phyloP scores from a whole-genome alignment of 768 basidiomycete species.

The Boletus rubroflammeus region DNA sequence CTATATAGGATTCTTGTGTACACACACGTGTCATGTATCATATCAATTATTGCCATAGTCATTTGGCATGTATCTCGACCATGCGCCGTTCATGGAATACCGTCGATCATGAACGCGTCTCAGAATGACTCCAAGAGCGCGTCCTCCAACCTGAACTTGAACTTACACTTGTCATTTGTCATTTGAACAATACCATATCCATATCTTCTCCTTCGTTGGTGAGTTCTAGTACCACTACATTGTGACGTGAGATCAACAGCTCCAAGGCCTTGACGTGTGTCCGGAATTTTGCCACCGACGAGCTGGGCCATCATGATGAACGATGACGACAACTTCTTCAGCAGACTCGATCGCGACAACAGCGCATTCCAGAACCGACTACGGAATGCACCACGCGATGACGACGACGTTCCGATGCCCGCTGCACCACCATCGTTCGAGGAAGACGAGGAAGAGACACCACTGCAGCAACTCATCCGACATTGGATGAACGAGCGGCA shows the following conservation, averaged over 20 bases:
- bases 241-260: neutral
- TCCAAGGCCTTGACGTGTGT: neutral
- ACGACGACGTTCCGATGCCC: slow-evolving; percentile 30
- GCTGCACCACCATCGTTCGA: slow-evolving; percentile 25
- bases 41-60: slow-evolving; percentile 7
- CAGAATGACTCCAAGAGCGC: neutral
- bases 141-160: neutral
- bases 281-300: neutral
- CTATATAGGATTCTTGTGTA: slow-evolving; percentile 22
- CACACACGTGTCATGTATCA: slow-evolving; percentile 5
- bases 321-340: slow-evolving; percentile 29
- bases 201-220: neutral
- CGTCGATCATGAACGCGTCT: neutral
- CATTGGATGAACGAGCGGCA: slow-evolving; percentile 87
- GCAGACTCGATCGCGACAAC: slow-evolving; percentile 17
- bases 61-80: neutral
- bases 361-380: slow-evolving; percentile 35
- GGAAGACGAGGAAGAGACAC: slow-evolving; percentile 48
- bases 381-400: slow-evolving; percentile 32
- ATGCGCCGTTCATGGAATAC: neutral
- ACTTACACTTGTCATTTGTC: neutral
- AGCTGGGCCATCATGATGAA: slow-evolving; percentile 15
- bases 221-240: neutral
- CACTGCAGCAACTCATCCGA: slow-evolving; percentile 65
- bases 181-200: neutral